phyloP scores from a whole-genome alignment of 768 basidiomycete genomes.

The Wakefieldia striispora region DNA sequence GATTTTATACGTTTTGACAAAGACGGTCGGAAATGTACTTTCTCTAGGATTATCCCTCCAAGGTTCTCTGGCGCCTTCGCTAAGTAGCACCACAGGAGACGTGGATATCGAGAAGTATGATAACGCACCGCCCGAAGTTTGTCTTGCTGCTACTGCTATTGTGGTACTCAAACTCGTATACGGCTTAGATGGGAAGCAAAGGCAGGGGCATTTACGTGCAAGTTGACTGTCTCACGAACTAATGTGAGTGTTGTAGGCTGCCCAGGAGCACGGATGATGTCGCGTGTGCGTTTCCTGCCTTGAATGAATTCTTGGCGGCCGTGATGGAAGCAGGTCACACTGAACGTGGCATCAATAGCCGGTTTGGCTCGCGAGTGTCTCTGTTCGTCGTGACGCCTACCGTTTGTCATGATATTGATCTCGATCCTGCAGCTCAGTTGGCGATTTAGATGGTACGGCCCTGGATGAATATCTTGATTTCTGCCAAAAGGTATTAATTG shows the following conservation, averaged over 20 bases:
- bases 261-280: conserved; percentile 52
- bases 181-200: conserved; percentile 67
- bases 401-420: conserved; percentile 5
- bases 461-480: conserved; percentile 68
- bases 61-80: conserved; percentile 45
- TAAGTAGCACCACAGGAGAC: conserved; percentile 36
- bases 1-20: conserved; percentile 61
- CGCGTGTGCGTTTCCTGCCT: conserved; percentile 54
- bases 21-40: conserved; percentile 53
- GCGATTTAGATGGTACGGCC: conserved; percentile 47
- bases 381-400: conserved; percentile 41
- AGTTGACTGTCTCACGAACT: conserved; percentile 6
- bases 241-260: conserved; percentile 32
- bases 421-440: conserved; percentile 43
- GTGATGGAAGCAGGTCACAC: conserved; percentile 39
- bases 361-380: conserved; percentile 43
- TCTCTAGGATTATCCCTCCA: conserved; percentile 62
- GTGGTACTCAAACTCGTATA: conserved; percentile 83
- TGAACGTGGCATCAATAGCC: conserved; percentile 30
- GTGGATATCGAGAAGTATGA: conserved; percentile 53
- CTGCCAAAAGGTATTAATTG: conserved; percentile 54
- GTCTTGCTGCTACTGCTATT: conserved; percentile 55
- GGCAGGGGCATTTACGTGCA: conserved; percentile 39
- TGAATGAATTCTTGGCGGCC: conserved; percentile 45
- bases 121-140: conserved; percentile 66